Conservation (phyloP, 345 rosid genomes). For the Clausena lansium region DNA sequence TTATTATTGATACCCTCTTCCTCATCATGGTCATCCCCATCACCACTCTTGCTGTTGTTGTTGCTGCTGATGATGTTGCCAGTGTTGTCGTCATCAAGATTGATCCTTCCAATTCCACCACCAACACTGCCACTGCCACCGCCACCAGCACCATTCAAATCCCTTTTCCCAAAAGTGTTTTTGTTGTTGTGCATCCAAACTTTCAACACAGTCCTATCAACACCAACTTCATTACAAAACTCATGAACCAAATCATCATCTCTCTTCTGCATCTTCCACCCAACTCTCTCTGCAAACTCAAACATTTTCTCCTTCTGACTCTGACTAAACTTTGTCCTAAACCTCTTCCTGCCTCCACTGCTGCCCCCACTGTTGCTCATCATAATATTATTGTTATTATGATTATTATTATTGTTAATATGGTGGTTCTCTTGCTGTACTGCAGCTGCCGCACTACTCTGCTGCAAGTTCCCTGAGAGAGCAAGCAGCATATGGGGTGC, state of each 20-base stretch:
- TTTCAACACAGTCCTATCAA: constrained; percentile 68
- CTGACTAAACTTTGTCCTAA: constrained; percentile 67
- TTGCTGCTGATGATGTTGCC: constrained; percentile 6
- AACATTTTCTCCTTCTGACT: constrained; percentile 68
- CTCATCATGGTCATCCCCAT: background rate
- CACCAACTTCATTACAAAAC: constrained; percentile 69
- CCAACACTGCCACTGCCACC: constrained; percentile 8
- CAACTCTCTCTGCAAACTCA: constrained; percentile 68
- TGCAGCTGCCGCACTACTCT: background rate
- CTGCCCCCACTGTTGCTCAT: constrained; percentile 12
- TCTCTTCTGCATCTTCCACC: constrained; percentile 85
- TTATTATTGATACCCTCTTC: background rate
- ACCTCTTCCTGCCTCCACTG: constrained; percentile 40
- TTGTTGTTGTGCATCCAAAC: constrained; percentile 99
- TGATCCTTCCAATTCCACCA: background rate
- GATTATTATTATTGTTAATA: too few relatives aligned
- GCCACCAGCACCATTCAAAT: constrained; percentile 4
- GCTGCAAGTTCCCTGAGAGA: constrained; percentile 41
- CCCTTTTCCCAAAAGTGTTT: constrained; percentile 50
- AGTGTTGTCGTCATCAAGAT: constrained; percentile 11
- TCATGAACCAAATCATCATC: constrained; percentile 61
- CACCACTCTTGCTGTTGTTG: background rate
- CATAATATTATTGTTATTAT: background rate
- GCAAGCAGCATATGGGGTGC: constrained; percentile 77
- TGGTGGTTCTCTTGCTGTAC: background rate